phyloP scores from a whole-genome alignment of 495 filamentous ascomycete species.

The Neurospora sp. region DNA sequence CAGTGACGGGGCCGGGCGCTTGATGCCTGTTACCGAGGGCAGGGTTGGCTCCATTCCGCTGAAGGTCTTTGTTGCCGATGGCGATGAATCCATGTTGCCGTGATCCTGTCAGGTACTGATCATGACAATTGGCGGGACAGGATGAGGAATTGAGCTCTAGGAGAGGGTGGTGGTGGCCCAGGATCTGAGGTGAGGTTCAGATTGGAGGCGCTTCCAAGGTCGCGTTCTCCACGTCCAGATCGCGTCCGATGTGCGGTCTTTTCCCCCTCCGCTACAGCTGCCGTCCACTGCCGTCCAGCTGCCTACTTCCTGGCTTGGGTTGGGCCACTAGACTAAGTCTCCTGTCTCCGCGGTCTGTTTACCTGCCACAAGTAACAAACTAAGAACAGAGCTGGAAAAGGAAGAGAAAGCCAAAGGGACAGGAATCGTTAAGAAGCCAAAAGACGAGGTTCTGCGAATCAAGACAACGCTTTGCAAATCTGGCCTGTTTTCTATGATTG shows the following conservation, averaged over 20 bases:
- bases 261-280: slow-evolving; percentile 1
- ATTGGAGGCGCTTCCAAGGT: background rate
- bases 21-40: slow-evolving; percentile 51
- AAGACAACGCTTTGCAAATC: background rate
- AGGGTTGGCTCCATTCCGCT: slow-evolving; percentile 25
- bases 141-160: background rate
- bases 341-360: background rate
- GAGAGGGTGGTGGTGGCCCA: slow-evolving; percentile 1
- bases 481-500: background rate
- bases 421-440: background rate
- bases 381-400: background rate
- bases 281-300: background rate
- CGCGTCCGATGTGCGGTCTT: slow-evolving; percentile 5
- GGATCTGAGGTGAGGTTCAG: background rate
- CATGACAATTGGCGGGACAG: slow-evolving; percentile 13
- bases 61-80: slow-evolving; percentile 4
- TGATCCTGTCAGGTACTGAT: slow-evolving; percentile 7
- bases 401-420: background rate
- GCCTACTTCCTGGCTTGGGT: background rate
- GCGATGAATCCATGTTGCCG: slow-evolving; percentile 24
- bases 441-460: background rate
- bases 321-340: background rate
- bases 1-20: slow-evolving; percentile 70
- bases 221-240: slow-evolving; percentile 1
- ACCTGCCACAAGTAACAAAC: background rate